Conservation (phyloP, 805 yeast species). For the Torulaspora indica region DNA sequence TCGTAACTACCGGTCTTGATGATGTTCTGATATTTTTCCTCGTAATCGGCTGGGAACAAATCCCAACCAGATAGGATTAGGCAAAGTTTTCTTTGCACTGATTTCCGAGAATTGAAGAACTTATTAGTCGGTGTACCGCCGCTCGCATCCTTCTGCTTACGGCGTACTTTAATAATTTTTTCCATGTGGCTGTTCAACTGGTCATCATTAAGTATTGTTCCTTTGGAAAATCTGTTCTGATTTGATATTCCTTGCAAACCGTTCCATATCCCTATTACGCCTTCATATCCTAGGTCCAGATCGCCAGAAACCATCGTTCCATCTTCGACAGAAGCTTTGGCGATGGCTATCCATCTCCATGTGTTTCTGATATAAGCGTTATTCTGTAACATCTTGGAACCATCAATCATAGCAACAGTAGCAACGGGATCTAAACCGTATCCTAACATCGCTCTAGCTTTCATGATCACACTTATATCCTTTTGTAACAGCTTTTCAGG, state of each 20-base stretch:
- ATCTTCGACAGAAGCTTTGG: slow-evolving; percentile 57
- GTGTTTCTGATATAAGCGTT: slow-evolving; percentile 62
- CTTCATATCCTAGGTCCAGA: slow-evolving; percentile 79
- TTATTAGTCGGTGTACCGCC: slow-evolving; percentile 23
- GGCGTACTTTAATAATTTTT: slow-evolving; percentile 41
- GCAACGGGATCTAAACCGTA: slow-evolving; percentile 64
- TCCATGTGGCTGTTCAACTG: slow-evolving; percentile 36
- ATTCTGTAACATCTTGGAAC: slow-evolving; percentile 45
- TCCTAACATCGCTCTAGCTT: slow-evolving; percentile 65
- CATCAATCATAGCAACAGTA: slow-evolving; percentile 58
- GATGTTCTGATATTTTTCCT: slow-evolving; percentile 56
- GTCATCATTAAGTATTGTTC: slow-evolving; percentile 28
- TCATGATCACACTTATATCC: slow-evolving; percentile 71
- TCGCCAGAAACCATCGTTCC: slow-evolving; percentile 65
- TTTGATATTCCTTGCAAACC: slow-evolving; percentile 52
- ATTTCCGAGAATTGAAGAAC: slow-evolving; percentile 34
- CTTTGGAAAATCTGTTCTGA: slow-evolving; percentile 44
- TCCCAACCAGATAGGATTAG: slow-evolving; percentile 89
- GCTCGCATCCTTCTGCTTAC: slow-evolving; percentile 24
- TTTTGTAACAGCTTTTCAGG: slow-evolving; percentile 49
- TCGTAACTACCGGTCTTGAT: slow-evolving; percentile 59
- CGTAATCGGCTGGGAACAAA: slow-evolving; percentile 68
- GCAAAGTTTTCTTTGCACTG: slow-evolving; percentile 70
- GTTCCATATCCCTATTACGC: slow-evolving; percentile 87
- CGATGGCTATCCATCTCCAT: slow-evolving; percentile 87